Evolutionary conservation across 139 green algal genomes (phyloP).

Genomic region (Micractinium conductrix): DNA sequence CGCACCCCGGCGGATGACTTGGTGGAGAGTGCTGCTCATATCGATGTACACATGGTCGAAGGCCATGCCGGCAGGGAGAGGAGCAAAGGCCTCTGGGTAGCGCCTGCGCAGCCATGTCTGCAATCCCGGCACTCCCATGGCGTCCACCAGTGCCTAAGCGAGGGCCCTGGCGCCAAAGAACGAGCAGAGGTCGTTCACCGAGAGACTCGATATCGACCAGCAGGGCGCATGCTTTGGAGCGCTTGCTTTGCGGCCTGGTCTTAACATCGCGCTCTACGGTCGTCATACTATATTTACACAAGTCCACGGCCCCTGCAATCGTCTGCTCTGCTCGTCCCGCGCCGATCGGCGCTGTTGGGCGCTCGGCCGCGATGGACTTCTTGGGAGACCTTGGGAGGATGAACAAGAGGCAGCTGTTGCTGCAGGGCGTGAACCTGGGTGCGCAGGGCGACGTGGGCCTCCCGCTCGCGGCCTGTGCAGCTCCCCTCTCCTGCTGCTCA

Average conservation of each 20-base stretch:
- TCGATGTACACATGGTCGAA: constrained; percentile 86
- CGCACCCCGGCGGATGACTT: constrained; percentile 67
- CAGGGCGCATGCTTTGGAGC: no score
- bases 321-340: no score
- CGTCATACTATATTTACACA: not conserved
- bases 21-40: constrained; percentile 76
- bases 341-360: no score
- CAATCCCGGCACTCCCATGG: constrained; percentile 80
- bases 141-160: constrained; percentile 6
- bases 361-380: constrained; percentile 24
- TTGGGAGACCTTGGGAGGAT: constrained; percentile 30
- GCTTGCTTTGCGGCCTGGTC: no score
- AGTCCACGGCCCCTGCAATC: no score
- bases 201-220: constrained; percentile 73
- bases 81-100: constrained; percentile 64
- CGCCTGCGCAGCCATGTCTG: constrained; percentile 70
- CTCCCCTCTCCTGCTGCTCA: not conserved
- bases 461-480: not conserved
- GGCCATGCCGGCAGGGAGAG: constrained; percentile 21
- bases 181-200: constrained; percentile 64
- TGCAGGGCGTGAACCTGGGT: constrained; percentile 79
- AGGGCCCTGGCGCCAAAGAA: constrained; percentile 42
- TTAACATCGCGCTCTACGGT: no score
- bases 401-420: constrained; percentile 67
- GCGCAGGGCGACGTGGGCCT: not conserved